Percentiles rank a stretch among this genome's conserved stretches.
These are phyloP conservation scores for Podaxis sp. DNA, from an alignment of 768 basidiomycete species.

Conservation along the genomic window DNA sequence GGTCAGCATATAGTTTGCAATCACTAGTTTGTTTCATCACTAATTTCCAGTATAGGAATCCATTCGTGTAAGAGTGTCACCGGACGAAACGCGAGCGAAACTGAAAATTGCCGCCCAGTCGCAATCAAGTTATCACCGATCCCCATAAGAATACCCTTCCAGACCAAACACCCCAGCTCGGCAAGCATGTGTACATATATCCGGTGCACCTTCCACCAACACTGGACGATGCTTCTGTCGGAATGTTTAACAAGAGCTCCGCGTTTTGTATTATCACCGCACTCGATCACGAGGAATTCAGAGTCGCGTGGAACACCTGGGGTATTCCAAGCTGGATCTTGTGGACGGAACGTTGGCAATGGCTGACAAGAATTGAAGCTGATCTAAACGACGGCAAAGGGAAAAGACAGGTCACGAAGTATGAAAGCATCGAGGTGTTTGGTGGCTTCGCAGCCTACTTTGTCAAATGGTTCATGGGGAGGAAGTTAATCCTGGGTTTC, in stretches of 20 bases:
- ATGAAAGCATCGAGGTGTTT: slow-evolving; percentile 66
- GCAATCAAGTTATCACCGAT: slow-evolving; percentile 39
- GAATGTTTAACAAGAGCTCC: slow-evolving; percentile 34
- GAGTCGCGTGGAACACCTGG: slow-evolving; percentile 53
- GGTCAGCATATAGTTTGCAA: slow-evolving; percentile 33
- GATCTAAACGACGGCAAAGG: slow-evolving; percentile 40
- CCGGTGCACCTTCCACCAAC: slow-evolving; percentile 63
- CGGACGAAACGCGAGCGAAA: not conserved
- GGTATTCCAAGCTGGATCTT: slow-evolving; percentile 47
- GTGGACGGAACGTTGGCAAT: slow-evolving; percentile 61
- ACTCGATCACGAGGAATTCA: slow-evolving; percentile 52
- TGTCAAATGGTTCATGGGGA: slow-evolving; percentile 41
- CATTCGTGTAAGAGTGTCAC: slow-evolving; percentile 53
- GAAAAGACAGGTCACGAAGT: slow-evolving; percentile 41
- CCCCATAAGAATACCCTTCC: slow-evolving; percentile 35
- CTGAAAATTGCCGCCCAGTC: slow-evolving; percentile 34
- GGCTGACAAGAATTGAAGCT: slow-evolving; percentile 32
- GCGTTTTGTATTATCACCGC: slow-evolving; percentile 45
- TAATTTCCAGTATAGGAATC: slow-evolving; percentile 46
- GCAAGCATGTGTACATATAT: slow-evolving; percentile 43
- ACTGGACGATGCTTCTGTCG: slow-evolving; percentile 37
- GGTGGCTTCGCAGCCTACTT: slow-evolving; percentile 53
- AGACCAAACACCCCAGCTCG: slow-evolving; percentile 50
- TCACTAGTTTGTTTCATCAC: slow-evolving; percentile 3
- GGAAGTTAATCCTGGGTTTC: slow-evolving; percentile 44